Evolutionary conservation across 345 rosid genomes (phyloP), one percentile per base, ranked within the genome.

Genomic region (Pistacia vera): DNA sequence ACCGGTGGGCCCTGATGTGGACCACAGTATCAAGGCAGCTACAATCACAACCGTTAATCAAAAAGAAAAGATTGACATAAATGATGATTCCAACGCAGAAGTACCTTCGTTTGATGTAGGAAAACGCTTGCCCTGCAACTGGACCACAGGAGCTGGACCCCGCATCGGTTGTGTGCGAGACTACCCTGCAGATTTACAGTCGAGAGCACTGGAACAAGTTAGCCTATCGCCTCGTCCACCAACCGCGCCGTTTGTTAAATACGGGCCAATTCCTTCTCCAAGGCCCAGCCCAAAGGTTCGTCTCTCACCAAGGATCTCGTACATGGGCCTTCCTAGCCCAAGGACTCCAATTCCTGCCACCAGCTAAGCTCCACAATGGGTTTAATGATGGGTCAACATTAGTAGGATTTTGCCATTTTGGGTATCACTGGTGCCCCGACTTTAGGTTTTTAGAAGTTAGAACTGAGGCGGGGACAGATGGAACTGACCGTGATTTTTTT

Each of bases 111-210:
- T 67, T 30, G 38, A 67, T 52, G 28, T 68, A 72, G 55, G 79
- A 35, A 88, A 79, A 36, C 85, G 89, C 16, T 56, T 93, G 75
- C 71, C 90, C 0, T 86, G 88, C 84, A 93, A 86, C 67, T 95
- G 98, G 99, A 73, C 87, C 62, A 85, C 94, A 0, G 93, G 94
- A 14, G 62, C 83, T 0, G 99, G 99, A 8, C 93, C 99, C 1
- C 90, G 99, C 6, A 95, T 95, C 51, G 92, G 98, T 60, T 90
- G 96, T 67, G 96, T 95, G 36, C 88, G 93, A 28, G 93, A 95
- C 87, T 95, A 95, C 80, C 99, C 99, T 0, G 30, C 75, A 11
- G 82, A 83, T 16, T 83, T 95, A 5, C 98, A 88, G 66, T 85
- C 88, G 17, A 87, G 83, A 30, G 99, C 98, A 16, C 82, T 95